Conservation (phyloP, 352 stramenopile genomes). For the Globisporangium splendens region DNA sequence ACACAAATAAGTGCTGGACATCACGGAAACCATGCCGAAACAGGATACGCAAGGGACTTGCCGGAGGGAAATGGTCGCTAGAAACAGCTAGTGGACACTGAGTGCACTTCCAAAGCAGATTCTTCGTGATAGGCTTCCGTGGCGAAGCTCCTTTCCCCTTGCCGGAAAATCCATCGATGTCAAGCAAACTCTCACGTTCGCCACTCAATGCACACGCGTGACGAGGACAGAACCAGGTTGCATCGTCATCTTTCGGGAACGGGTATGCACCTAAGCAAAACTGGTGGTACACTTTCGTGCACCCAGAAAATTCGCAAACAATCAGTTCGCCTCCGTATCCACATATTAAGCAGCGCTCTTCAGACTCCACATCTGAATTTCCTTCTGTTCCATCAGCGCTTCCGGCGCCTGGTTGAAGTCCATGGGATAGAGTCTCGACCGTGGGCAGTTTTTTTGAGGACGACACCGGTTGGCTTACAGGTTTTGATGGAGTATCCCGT, state of each 20-base stretch:
- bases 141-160: conserved; percentile 48
- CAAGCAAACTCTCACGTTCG: conserved; percentile 44
- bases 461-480: background rate
- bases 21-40: conserved; percentile 2
- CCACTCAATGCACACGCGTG: conserved; percentile 72
- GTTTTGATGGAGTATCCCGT: conserved; percentile 20
- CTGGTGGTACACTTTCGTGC: conserved; percentile 86
- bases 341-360: conserved; percentile 80
- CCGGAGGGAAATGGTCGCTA: conserved; percentile 51
- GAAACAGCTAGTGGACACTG: conserved; percentile 68
- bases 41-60: conserved; percentile 17
- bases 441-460: conserved; percentile 34
- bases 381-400: conserved; percentile 27
- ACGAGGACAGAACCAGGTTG: conserved; percentile 78
- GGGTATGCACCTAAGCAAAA: conserved; percentile 79
- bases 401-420: conserved; percentile 19
- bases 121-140: conserved; percentile 44
- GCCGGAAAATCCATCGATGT: conserved; percentile 25
- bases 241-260: conserved; percentile 77
- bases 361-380: conserved; percentile 48
- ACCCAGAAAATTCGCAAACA: conserved; percentile 77
- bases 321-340: conserved; percentile 79
- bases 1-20: conserved; percentile 6
- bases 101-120: conserved; percentile 81
- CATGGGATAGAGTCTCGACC: conserved; percentile 34